Evolutionary conservation across 331 rosid genomes (phyloP).

Genomic region (Rosa hybrid): DNA sequence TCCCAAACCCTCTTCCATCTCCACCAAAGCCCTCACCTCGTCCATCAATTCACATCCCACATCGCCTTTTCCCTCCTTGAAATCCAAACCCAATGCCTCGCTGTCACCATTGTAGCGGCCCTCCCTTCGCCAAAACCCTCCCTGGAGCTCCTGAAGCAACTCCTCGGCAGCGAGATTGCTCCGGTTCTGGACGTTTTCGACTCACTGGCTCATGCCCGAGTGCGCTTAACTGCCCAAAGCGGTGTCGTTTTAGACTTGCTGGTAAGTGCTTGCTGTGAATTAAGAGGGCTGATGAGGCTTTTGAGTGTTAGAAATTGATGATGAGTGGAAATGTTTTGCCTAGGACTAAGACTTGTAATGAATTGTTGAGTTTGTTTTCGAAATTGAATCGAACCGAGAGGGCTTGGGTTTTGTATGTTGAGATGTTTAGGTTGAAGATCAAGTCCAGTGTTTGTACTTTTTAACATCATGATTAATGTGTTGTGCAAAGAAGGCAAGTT

Average conservation of each 20-base stretch:
- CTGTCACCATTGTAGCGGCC: constrained; percentile 44
- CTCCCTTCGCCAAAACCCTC: no score
- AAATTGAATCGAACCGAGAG: constrained; percentile 48
- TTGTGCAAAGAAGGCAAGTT: constrained; percentile 83
- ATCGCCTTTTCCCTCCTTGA: constrained; percentile 45
- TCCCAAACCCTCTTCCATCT: constrained; percentile 50
- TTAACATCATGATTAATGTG: constrained; percentile 78
- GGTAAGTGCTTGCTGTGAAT: constrained; percentile 57
- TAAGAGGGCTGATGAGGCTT: constrained; percentile 52
- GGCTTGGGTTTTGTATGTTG: constrained; percentile 79
- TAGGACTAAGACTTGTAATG: constrained; percentile 62
- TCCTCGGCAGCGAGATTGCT: background rate
- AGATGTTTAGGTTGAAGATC: constrained; percentile 76
- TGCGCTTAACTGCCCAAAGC: constrained; percentile 30
- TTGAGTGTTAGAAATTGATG: constrained; percentile 65
- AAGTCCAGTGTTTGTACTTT: constrained; percentile 61
- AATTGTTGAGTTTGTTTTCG: constrained; percentile 54
- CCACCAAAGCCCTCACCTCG: constrained; percentile 43
- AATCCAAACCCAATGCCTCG: constrained; percentile 46
- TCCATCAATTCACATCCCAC: constrained; percentile 42
- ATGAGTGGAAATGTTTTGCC: constrained; percentile 48
- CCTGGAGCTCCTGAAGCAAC: no score
- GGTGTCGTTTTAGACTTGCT: constrained; percentile 49
- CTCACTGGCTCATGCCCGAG: constrained; percentile 35
- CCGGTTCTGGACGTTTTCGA: constrained; percentile 37